Evolutionary conservation across 208 protist species (phyloP).

Genomic region (Crithidia thermophila): DNA sequence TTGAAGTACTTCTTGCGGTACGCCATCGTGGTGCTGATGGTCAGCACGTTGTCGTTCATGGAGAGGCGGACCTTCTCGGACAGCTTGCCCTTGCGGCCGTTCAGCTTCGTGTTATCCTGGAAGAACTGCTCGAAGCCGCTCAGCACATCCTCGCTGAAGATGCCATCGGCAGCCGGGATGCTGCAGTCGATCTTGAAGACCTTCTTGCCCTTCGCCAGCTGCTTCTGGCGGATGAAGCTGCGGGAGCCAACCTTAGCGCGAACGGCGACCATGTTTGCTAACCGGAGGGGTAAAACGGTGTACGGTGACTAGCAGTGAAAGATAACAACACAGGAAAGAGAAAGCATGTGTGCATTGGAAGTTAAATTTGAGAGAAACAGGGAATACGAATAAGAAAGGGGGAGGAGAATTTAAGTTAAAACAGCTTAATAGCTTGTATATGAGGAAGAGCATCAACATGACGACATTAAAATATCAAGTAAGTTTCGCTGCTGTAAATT

Average conservation of each 20-base stretch:
- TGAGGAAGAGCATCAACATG: neutral
- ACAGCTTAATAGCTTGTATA: no score
- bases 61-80: conserved; percentile 90
- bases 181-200: conserved; percentile 87
- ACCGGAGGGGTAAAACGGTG: conserved; percentile 18
- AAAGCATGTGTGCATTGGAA: conserved; percentile 3
- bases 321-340: conserved; percentile 8
- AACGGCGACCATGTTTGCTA: conserved; percentile 92
- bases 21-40: conserved; percentile 86
- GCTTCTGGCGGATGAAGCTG: conserved; percentile 67
- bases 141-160: conserved; percentile 88
- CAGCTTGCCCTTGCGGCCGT: conserved; percentile 98
- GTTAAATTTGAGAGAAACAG: neutral
- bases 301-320: conserved; percentile 12
- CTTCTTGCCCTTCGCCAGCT: conserved; percentile 91
- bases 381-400: neutral
- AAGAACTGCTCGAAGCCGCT: conserved; percentile 97
- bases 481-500: neutral
- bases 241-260: conserved; percentile 82
- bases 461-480: neutral
- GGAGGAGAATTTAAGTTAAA: neutral
- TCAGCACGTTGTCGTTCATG: conserved; percentile 93
- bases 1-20: conserved; percentile 99
- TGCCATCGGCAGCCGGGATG: conserved; percentile 61
- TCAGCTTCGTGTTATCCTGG: conserved; percentile 97